A percentile compares a stretch with the other conserved stretches of the same genome.
These are phyloP conservation scores for Phytophthora cajani DNA, from an alignment of 352 stramenopile species.

Conservation along the genomic window DNA sequence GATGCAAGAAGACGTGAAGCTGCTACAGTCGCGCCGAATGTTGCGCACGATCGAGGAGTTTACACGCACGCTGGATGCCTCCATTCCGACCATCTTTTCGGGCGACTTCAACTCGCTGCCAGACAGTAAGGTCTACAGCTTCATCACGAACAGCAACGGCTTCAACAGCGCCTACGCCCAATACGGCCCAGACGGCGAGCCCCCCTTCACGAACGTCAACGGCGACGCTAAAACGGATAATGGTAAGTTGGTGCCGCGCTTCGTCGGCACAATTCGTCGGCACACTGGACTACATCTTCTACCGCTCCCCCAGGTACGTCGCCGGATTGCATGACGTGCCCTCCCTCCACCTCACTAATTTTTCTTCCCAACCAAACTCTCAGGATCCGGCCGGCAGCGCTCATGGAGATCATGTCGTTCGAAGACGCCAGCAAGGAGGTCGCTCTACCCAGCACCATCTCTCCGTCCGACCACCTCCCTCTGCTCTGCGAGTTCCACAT, in stretches of 20 bases:
- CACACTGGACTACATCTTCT: conserved; percentile 88
- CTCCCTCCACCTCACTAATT: conserved; percentile 4
- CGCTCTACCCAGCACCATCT: conserved; percentile 68
- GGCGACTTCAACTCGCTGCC: conserved; percentile 89
- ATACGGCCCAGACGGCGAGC: conserved; percentile 55
- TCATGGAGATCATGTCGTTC: conserved; percentile 79
- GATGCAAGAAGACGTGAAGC: conserved; percentile 82
- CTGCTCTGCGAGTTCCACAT: conserved; percentile 74
- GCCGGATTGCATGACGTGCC: neutral
- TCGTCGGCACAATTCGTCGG: conserved; percentile 84
- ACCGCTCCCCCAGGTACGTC: conserved; percentile 54
- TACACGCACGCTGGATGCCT: conserved; percentile 19
- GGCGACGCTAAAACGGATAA: conserved; percentile 41
- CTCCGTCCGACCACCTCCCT: conserved; percentile 80
- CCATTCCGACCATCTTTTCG: conserved; percentile 56
- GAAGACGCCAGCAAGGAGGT: conserved; percentile 66
- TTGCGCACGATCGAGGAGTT: conserved; percentile 55
- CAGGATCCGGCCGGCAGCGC: conserved; percentile 50
- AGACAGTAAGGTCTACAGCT: conserved; percentile 73
- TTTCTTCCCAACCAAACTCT: neutral
- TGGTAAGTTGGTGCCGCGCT: conserved; percentile 53
- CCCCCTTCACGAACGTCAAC: conserved; percentile 83
- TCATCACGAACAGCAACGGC: conserved; percentile 47
- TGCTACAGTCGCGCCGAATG: conserved; percentile 73
- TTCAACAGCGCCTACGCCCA: conserved; percentile 69